phyloP scores from a whole-genome alignment of 2,329 filamentous ascomycete genomes.

The Mycogone perniciosa region DNA sequence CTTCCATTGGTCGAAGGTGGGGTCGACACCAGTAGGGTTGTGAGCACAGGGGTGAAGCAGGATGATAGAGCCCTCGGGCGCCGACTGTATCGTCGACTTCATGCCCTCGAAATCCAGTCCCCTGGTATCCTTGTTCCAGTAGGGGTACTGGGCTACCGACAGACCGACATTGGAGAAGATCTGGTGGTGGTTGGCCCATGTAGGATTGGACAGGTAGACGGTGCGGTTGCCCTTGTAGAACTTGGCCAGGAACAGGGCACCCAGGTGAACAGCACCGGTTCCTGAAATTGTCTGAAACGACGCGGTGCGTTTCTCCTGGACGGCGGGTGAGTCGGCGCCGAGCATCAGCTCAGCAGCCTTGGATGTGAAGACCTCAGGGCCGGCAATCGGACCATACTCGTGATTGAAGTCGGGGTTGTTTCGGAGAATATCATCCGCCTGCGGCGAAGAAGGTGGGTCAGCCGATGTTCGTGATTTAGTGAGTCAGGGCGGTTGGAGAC shows the following conservation, averaged over 20 bases:
- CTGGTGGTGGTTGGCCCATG: constrained; percentile 98
- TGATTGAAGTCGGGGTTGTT: constrained; percentile 90
- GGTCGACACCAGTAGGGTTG: constrained; percentile 96
- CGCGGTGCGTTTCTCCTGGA: constrained; percentile 72
- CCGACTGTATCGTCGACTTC: constrained; percentile 61
- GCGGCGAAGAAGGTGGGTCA: constrained; percentile 6
- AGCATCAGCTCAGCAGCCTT: constrained; percentile 90
- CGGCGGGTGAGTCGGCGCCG: constrained; percentile 70
- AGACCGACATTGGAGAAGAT: constrained; percentile 91
- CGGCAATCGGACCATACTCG: constrained; percentile 96
- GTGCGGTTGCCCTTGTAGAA: constrained; percentile 75
- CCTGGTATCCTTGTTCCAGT: constrained; percentile 84
- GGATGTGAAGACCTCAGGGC: constrained; percentile 74
- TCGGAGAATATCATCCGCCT: constrained; percentile 88
- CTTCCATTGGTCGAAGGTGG: constrained; percentile 89
- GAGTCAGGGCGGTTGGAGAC: background rate
- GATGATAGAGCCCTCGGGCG: constrained; percentile 76
- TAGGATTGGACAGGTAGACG: constrained; percentile 89
- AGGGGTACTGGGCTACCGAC: constrained; percentile 76
- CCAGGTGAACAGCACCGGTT: constrained; percentile 89
- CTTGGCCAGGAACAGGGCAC: constrained; percentile 85
- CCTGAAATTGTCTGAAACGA: constrained; percentile 95
- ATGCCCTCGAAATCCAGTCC: constrained; percentile 91
- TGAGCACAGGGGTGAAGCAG: constrained; percentile 93
- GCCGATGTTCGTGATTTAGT: background rate